These are phyloP conservation scores for Dimocarpus longan DNA, from an alignment of 345 rosid genomes.

Conservation along the genomic window DNA sequence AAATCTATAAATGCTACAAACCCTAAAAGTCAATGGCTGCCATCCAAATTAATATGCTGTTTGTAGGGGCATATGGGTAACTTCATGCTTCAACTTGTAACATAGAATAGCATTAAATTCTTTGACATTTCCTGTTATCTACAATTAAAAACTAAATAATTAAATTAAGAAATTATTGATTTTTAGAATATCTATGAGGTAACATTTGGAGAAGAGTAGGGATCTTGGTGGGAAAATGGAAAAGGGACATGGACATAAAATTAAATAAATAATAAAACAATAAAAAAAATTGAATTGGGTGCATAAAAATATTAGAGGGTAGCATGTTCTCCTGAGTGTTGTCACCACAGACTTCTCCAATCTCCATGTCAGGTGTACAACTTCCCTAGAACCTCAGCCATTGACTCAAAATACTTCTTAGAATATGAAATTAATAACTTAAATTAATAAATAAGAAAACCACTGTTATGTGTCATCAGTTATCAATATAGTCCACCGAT, in stretches of 20 bases:
- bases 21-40: background rate
- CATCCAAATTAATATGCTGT: background rate
- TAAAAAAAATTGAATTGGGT: background rate
- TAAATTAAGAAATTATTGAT: background rate
- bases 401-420: too few relatives aligned
- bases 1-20: background rate
- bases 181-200: background rate
- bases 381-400: too few relatives aligned
- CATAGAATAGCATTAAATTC: background rate
- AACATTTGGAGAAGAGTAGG: conserved; percentile 31
- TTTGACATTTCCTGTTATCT: conserved; percentile 3
- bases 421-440: too few relatives aligned
- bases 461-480: too few relatives aligned
- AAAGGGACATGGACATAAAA: conserved; percentile 7
- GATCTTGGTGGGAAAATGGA: conserved; percentile 33
- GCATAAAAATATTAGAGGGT: background rate
- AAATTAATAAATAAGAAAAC: too few relatives aligned
- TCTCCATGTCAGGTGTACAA: too few relatives aligned
- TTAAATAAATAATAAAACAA: background rate
- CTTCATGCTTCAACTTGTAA: conserved; percentile 6
- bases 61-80: background rate
- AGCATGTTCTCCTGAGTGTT: background rate
- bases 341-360: too few relatives aligned
- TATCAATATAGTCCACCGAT: too few relatives aligned
- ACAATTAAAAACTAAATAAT: background rate